Evolutionary conservation across 306 rosid genomes (phyloP).

Genomic region (Alnus glutinosa): DNA sequence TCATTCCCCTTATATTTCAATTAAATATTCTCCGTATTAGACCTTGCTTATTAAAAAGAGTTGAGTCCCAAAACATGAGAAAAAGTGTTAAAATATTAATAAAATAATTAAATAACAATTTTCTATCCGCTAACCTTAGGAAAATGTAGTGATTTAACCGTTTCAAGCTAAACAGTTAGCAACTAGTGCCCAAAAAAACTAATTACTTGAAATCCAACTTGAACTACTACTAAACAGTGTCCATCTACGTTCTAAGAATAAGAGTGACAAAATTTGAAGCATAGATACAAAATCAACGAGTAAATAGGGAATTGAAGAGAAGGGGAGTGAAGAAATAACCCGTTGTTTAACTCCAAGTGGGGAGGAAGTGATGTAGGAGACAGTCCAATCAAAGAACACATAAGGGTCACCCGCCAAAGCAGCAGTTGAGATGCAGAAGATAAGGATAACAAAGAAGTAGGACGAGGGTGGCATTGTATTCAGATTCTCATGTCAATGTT

Average conservation of each 20-base stretch:
- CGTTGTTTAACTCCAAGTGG: slow-evolving; percentile 77
- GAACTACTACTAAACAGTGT: background rate
- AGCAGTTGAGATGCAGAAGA: slow-evolving; percentile 38
- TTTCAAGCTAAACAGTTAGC: background rate
- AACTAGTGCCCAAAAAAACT: background rate
- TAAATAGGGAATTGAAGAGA: slow-evolving; percentile 10
- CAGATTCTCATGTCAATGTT: slow-evolving; percentile 8
- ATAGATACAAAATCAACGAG: background rate
- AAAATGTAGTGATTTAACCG: too few relatives aligned
- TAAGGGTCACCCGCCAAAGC: slow-evolving; percentile 75
- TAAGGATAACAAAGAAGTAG: slow-evolving; percentile 31
- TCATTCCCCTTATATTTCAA: too few relatives aligned
- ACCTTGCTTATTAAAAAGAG: too few relatives aligned
- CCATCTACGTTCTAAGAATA: background rate
- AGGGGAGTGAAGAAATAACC: slow-evolving; percentile 41
- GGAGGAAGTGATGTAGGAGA: slow-evolving; percentile 61
- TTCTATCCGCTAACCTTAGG: too few relatives aligned
- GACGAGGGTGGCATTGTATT: slow-evolving; percentile 40
- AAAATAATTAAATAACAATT: too few relatives aligned
- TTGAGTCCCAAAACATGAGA: too few relatives aligned
- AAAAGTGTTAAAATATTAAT: too few relatives aligned
- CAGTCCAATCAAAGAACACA: slow-evolving; percentile 78
- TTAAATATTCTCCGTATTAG: too few relatives aligned
- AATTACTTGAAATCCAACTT: background rate
- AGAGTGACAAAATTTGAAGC: background rate